Evolutionary conservation across 2,329 filamentous ascomycete species (phyloP), one percentile per base, ranked within the genome.

Genomic region (Elsinoe australis): DNA sequence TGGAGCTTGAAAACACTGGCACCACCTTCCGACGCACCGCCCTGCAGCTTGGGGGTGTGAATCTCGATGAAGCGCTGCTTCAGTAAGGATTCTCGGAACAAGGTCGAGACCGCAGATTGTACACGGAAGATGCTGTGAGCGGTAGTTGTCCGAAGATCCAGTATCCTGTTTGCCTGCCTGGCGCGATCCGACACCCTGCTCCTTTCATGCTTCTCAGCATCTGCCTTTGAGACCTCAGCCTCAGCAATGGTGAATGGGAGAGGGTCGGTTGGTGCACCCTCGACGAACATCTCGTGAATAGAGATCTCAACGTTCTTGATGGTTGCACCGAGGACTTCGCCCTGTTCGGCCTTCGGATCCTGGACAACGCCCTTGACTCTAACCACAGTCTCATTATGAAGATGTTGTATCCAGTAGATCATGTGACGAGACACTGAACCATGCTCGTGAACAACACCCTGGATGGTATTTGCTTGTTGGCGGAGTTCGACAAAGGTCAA

Each of bases 1-100:
- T 92, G 85, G 41, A 94, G 79, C 62, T 86, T 82, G 73, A 95
- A 95, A 4, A 95, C 89, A 54, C 87, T 87, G 10, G 89, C 83
- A 38, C 89, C 89, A 38, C 86, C 94, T 65, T 95, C 89, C 1
- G 89, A 94, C 1, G 89, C 89, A 9, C 85, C 82, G 1, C 87
- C 86, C 70, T 94, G 87, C 34, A 95, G 72, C 68, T 95, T 95
- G 2, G 89, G 89, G 0, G 87, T 94, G 62, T 95, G 87, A 52
- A 95, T 95, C 66, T 95, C 89, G 51, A 94, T 83, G 62, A 95
- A 95, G 12, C 80, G 83, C 53, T 83, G 73, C 2, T 75, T 72
- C 55, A 90, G 84, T 1, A 95, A 75, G 2, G 83, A 80, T 7
- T 75, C 67, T 41, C 89, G 84, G 74, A 95, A 95, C 19, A 85